Percentiles rank a stretch among this genome's conserved stretches.
These are phyloP conservation scores for Puccinellia tenuiflora DNA, from an alignment of 176 grass and related monocot species.

Conservation along the genomic window DNA sequence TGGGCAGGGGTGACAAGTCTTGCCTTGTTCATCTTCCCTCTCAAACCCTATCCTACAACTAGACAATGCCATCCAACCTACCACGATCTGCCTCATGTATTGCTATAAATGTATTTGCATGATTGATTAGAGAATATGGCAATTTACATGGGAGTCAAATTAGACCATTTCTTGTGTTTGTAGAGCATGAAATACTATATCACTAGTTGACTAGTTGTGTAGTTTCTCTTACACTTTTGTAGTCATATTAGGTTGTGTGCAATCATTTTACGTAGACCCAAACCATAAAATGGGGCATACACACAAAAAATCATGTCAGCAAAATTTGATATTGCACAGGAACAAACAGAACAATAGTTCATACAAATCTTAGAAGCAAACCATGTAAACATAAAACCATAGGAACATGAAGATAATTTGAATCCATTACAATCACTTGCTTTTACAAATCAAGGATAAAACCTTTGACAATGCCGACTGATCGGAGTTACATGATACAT, in stretches of 20 bases:
- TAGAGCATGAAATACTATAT: neutral
- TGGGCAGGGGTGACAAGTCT: slow-evolving; percentile 8
- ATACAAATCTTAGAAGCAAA: neutral
- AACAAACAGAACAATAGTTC: neutral
- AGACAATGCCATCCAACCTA: slow-evolving; percentile 31
- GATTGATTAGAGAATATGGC: neutral
- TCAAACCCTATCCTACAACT: slow-evolving; percentile 7
- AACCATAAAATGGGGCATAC: neutral
- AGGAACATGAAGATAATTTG: neutral
- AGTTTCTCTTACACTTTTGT: neutral
- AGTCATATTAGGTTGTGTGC: neutral
- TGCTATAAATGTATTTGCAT: slow-evolving; percentile 3
- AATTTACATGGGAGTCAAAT: neutral
- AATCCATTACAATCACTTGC: slow-evolving; percentile 44
- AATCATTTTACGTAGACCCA: neutral
- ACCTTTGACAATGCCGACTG: slow-evolving; percentile 12
- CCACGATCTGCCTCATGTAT: slow-evolving; percentile 5
- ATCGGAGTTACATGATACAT: slow-evolving; percentile 2
- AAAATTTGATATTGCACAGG: neutral
- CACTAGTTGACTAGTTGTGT: neutral
- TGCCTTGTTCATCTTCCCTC: slow-evolving; percentile 22
- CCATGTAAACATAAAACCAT: slow-evolving; percentile 9
- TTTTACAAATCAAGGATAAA: slow-evolving; percentile 32
- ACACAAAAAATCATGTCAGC: neutral
- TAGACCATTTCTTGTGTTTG: neutral